phyloP scores from a whole-genome alignment of 768 basidiomycete species.

The Leccinum ochraceum region DNA sequence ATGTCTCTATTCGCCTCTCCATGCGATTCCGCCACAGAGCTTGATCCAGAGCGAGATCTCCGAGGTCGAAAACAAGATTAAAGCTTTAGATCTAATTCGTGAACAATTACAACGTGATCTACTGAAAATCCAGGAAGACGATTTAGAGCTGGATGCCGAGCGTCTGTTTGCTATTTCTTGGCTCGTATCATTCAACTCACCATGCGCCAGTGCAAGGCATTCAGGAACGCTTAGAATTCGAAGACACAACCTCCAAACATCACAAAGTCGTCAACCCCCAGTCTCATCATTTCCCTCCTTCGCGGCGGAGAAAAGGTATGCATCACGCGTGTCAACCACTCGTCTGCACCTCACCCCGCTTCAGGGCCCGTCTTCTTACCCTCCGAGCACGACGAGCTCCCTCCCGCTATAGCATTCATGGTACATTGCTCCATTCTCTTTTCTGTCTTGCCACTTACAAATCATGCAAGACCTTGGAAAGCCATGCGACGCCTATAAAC shows the following conservation, averaged over 20 bases:
- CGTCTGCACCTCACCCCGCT: slow-evolving; percentile 7
- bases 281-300: slow-evolving; percentile 25
- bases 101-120: slow-evolving; percentile 80
- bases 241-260: slow-evolving; percentile 45
- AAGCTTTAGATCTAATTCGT: slow-evolving; percentile 77
- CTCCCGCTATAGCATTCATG: slow-evolving; percentile 96
- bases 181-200: slow-evolving; percentile 7
- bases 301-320: slow-evolving; percentile 36
- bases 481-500: slow-evolving; percentile 79
- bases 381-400: slow-evolving; percentile 95
- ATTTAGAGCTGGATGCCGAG: slow-evolving; percentile 96
- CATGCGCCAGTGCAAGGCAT: slow-evolving; percentile 76
- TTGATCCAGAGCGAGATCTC: slow-evolving; percentile 84
- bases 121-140: slow-evolving; percentile 89
- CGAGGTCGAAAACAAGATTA: slow-evolving; percentile 90
- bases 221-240: slow-evolving; percentile 77
- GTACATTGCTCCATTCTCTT: slow-evolving; percentile 39
- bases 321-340: not conserved
- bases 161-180: slow-evolving; percentile 49
- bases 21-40: slow-evolving; percentile 48
- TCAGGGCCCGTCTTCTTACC: slow-evolving; percentile 93
- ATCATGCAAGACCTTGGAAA: slow-evolving; percentile 68
- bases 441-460: slow-evolving; percentile 10
- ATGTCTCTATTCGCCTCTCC: slow-evolving; percentile 6
- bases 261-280: slow-evolving; percentile 16